These are phyloP conservation scores for Aureobasidium sp. DNA, from an alignment of 2,329 filamentous ascomycete genomes.

Conservation along the genomic window DNA sequence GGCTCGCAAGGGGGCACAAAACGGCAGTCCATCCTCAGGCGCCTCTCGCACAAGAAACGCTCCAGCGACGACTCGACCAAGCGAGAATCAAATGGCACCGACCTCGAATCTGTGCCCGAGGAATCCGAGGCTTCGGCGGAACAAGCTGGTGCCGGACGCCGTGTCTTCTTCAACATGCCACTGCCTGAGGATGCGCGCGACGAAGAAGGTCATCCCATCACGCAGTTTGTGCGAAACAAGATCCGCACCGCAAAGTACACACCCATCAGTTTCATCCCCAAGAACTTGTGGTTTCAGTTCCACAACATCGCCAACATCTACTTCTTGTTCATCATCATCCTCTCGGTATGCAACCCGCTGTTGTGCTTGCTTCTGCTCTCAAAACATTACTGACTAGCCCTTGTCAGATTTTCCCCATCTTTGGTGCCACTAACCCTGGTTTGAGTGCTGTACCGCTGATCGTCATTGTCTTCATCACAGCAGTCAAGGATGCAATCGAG, in stretches of 20 bases:
- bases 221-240: conserved; percentile 79
- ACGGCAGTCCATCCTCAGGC: conserved; percentile 71
- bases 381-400: conserved; percentile 15
- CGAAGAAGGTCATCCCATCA: conserved; percentile 65
- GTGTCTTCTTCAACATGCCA: conserved; percentile 77
- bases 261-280: conserved; percentile 85
- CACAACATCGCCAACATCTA: conserved; percentile 98
- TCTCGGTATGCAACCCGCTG: conserved; percentile 61
- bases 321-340: conserved; percentile 92
- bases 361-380: neutral
- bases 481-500: conserved; percentile 90
- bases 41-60: conserved; percentile 31
- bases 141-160: conserved; percentile 39
- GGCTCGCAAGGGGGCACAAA: conserved; percentile 68
- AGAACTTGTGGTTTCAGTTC: conserved; percentile 96
- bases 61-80: conserved; percentile 29
- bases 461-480: conserved; percentile 79
- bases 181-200: conserved; percentile 68
- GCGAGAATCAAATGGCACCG: conserved; percentile 28
- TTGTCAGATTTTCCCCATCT: conserved; percentile 83
- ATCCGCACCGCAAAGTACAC: conserved; percentile 98
- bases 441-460: conserved; percentile 87
- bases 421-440: conserved; percentile 83
- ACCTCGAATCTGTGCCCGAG: conserved; percentile 36
- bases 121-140: conserved; percentile 29